Conservation (phyloP, 768 basidiomycete genomes). For the Scleroderma bovista region DNA sequence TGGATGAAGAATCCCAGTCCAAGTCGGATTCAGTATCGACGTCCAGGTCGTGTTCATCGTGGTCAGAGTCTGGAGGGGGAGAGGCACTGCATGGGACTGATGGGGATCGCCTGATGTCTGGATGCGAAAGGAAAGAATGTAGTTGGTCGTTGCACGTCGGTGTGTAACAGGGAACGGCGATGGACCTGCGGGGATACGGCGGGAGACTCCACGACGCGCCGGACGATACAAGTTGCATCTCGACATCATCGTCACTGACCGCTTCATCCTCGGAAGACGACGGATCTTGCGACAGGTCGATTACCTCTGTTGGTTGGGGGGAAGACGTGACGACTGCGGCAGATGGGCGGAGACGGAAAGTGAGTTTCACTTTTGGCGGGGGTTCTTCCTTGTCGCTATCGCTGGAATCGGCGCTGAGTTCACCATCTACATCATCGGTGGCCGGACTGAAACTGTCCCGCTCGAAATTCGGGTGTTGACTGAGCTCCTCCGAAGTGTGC, state of each 20-base stretch:
- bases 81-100: constrained; percentile 58
- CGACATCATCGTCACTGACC: constrained; percentile 13
- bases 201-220: constrained; percentile 47
- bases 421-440: constrained; percentile 23
- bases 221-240: constrained; percentile 15
- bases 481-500: constrained; percentile 13
- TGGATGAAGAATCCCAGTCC: constrained; percentile 52
- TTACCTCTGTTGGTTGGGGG: constrained; percentile 23
- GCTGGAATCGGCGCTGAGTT: constrained; percentile 17
- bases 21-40: constrained; percentile 45
- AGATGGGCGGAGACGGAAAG: constrained; percentile 50
- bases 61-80: constrained; percentile 62
- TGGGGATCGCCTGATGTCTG: constrained; percentile 46
- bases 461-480: constrained; percentile 5
- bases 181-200: constrained; percentile 52
- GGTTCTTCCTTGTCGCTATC: constrained; percentile 28
- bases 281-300: constrained; percentile 38
- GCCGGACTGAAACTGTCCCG: constrained; percentile 18
- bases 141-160: constrained; percentile 37
- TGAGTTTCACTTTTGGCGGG: constrained; percentile 64
- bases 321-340: constrained; percentile 20
- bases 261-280: constrained; percentile 37
- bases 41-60: constrained; percentile 28
- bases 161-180: constrained; percentile 52
- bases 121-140: constrained; percentile 24